These are phyloP conservation scores for Venturia aucupariae DNA, from an alignment of 2,329 filamentous ascomycete genomes.

Conservation along the genomic window DNA sequence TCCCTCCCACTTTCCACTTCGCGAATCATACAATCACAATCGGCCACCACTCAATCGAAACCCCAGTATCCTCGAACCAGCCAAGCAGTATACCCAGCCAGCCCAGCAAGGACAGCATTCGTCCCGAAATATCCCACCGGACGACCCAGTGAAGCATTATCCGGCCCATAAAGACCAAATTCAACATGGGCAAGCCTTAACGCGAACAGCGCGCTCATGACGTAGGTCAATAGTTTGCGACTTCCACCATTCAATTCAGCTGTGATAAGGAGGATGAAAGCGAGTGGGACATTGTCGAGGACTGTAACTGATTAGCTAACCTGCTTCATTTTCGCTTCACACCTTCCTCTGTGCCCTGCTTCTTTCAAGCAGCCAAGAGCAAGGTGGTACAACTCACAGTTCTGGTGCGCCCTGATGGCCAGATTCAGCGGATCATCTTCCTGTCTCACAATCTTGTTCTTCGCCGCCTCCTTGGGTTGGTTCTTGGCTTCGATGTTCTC, in stretches of 20 bases:
- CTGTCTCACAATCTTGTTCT: background rate
- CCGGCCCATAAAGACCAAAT: background rate
- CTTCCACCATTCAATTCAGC: slow-evolving; percentile 5
- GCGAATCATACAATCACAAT: background rate
- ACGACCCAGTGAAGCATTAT: background rate
- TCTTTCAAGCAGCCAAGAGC: background rate
- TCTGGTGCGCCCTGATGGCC: background rate
- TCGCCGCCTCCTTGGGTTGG: background rate
- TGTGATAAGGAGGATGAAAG: background rate
- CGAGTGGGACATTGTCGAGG: slow-evolving; percentile 4
- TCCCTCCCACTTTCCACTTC: background rate
- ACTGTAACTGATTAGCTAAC: background rate
- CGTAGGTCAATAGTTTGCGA: background rate
- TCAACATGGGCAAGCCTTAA: background rate
- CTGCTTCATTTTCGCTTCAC: background rate
- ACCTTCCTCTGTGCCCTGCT: background rate
- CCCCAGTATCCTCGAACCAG: background rate
- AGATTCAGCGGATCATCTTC: background rate
- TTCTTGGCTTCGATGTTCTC: background rate
- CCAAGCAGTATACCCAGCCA: slow-evolving; percentile 6
- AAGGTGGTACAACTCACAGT: background rate
- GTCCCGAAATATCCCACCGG: background rate
- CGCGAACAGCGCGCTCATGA: background rate
- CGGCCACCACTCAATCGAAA: background rate
- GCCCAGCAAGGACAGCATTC: background rate